Base-by-base conservation (phyloP, 1,139 yeast species). In the Zygosaccharomyces sapae region DNA sequence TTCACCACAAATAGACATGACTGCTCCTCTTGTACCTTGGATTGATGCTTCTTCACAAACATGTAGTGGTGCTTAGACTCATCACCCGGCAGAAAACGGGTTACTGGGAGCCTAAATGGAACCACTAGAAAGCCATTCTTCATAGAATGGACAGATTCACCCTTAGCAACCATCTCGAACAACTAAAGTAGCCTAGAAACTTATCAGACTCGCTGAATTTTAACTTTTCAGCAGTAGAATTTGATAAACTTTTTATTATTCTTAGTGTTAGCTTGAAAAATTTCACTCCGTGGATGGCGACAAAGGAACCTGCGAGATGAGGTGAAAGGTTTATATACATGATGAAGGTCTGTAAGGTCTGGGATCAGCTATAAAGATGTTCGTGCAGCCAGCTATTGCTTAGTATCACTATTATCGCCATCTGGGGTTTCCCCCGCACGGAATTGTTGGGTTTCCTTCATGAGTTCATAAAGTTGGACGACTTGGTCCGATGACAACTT, bases 401-500 rank as follows among this genome's bases (percentile, higher is more conserved):
- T 31, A 13, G 6, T 31, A 2, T 13, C 34, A 5, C 4, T 13
- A 13, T n/a, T 5, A 7, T 13, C 41, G 6, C 33, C 16, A 30
- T 52, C 45, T 9, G 42, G 37, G 16, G n/a, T 33, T 20, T 49
- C 51, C 7, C 51, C 55, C 13, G 44, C 44, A 18, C 49, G 50
- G n/a, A 54, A 44, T 7, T 60, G 52, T 43, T 67, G 66, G 0
- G 88, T 78, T 44, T 84, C 87, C 55, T 75, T 79, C 88, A 80
- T 83, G 67, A 74, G 73, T 65, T 78, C 88, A 67, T 83, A 82
- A 19, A 83, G 66, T 66, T 90, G 98, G n/a, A 84, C 83, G 34
- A 90, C 77, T 69, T 92, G 97, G 58, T 92, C 96, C 7, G 95
- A 94, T 29, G 86, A 80, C 92, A 92, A 80, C 65, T 85, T 86